Conservation (phyloP, 305 asterid species). For the Fraxinus angustifolia region DNA sequence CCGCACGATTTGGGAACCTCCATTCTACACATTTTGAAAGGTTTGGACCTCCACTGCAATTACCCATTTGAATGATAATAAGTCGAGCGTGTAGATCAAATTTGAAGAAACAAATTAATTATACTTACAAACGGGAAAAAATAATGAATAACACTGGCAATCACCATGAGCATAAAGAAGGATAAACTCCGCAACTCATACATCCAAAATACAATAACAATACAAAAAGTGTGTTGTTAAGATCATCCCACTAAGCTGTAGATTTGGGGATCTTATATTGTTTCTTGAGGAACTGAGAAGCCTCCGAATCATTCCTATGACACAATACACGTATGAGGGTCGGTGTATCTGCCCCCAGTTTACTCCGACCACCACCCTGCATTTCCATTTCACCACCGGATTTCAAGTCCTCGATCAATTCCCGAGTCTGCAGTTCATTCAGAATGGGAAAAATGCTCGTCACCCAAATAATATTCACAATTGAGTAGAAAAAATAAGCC, state of each 20-base stretch:
- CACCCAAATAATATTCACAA: not conserved
- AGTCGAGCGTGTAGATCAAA: not conserved
- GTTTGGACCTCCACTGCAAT: not conserved
- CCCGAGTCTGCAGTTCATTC: slow-evolving; percentile 64
- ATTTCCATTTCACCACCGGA: slow-evolving; percentile 71
- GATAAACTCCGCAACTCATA: not conserved
- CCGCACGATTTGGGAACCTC: not conserved
- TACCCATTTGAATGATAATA: not conserved
- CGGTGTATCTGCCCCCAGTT: slow-evolving; percentile 77
- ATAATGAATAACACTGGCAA: not conserved
- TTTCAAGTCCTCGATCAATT: slow-evolving; percentile 80
- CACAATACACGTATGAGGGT: slow-evolving; percentile 80
- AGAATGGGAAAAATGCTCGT: not conserved
- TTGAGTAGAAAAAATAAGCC: not conserved
- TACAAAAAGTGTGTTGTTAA: not conserved
- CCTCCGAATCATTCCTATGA: slow-evolving; percentile 86
- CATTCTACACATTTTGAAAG: not conserved
- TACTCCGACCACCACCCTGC: slow-evolving; percentile 71
- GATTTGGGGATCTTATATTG: slow-evolving; percentile 93
- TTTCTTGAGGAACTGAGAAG: slow-evolving; percentile 97
- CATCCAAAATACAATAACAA: not conserved
- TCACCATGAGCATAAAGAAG: not conserved
- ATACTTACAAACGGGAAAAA: not conserved
- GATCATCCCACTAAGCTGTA: slow-evolving; percentile 32
- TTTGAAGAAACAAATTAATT: not conserved